phyloP scores from a whole-genome alignment of 1,139 yeast genomes.

The Yarrowia galli region DNA sequence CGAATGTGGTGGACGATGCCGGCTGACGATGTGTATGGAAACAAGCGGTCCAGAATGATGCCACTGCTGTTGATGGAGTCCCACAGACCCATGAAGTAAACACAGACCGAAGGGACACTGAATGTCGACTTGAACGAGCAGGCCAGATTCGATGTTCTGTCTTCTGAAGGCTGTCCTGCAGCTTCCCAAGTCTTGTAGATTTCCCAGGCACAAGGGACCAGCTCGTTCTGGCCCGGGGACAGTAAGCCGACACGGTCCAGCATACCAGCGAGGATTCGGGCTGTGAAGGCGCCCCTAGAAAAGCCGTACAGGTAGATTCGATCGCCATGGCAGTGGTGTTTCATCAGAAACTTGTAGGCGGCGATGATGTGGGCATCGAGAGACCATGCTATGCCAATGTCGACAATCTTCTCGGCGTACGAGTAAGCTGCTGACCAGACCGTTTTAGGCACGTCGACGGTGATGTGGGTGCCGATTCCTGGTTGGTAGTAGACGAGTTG shows the following conservation, averaged over 20 bases:
- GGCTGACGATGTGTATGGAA: slow-evolving; percentile 51
- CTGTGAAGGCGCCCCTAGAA: slow-evolving; percentile 54
- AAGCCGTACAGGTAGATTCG: slow-evolving; percentile 53
- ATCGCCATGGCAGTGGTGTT: slow-evolving; percentile 50
- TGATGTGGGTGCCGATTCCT: slow-evolving; percentile 51
- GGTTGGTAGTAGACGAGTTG: slow-evolving; percentile 54
- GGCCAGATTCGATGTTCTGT: slow-evolving; percentile 18
- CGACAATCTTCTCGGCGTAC: slow-evolving; percentile 42
- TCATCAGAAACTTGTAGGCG: slow-evolving; percentile 51
- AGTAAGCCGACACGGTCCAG: slow-evolving; percentile 46
- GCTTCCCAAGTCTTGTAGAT: slow-evolving; percentile 40
- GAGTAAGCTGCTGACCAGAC: slow-evolving; percentile 41
- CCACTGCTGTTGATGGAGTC: slow-evolving; percentile 55
- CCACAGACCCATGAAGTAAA: slow-evolving; percentile 55
- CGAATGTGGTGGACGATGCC: slow-evolving; percentile 52
- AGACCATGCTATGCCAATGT: slow-evolving; percentile 51
- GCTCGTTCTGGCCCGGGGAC: slow-evolving; percentile 39
- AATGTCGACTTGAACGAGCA: slow-evolving; percentile 38
- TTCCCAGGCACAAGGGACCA: slow-evolving; percentile 40
- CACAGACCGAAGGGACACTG: slow-evolving; percentile 40
- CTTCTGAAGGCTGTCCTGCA: slow-evolving; percentile 37
- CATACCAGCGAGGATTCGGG: slow-evolving; percentile 54
- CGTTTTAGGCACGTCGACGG: slow-evolving; percentile 42
- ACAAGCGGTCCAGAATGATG: slow-evolving; percentile 49
- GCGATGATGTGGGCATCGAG: slow-evolving; percentile 51